Conservation (phyloP, 805 yeast species). For the Starmerella davenportii region DNA sequence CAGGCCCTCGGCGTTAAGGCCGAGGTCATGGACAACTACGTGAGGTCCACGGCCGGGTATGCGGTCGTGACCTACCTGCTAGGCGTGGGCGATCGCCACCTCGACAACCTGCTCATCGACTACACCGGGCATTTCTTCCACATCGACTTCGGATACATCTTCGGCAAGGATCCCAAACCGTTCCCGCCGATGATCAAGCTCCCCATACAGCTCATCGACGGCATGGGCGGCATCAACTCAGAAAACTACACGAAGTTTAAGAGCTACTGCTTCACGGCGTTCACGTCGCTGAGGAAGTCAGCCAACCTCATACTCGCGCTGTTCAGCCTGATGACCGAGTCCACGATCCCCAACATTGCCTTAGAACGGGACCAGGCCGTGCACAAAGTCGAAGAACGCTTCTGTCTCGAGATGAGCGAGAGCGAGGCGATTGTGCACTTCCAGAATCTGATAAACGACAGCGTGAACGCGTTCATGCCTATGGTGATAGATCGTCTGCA, state of each 20-base stretch:
- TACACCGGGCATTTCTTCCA: conserved; percentile 87
- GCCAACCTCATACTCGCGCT: conserved; percentile 77
- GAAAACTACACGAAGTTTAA: conserved; percentile 74
- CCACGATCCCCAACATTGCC: conserved; percentile 78
- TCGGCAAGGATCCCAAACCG: conserved; percentile 96
- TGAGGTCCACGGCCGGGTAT: conserved; percentile 91
- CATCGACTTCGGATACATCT: conserved; percentile 91
- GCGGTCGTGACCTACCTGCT: conserved; percentile 86
- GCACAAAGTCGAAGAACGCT: conserved; percentile 82
- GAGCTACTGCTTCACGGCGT: conserved; percentile 86
- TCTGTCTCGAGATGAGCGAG: conserved; percentile 81
- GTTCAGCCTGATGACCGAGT: conserved; percentile 84
- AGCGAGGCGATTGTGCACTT: conserved; percentile 91
- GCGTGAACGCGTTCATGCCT: conserved; percentile 84
- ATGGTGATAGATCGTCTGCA: conserved; percentile 90
- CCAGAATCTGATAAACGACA: conserved; percentile 82
- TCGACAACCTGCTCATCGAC: conserved; percentile 69
- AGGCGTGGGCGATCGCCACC: conserved; percentile 95
- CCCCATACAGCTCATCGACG: conserved; percentile 92
- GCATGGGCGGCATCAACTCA: conserved; percentile 87
- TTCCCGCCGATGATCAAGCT: conserved; percentile 96
- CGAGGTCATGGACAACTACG: conserved; percentile 79
- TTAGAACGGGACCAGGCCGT: conserved; percentile 74
- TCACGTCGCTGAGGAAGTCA: conserved; percentile 73
- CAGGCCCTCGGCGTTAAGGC: conserved; percentile 30